Base-by-base conservation (phyloP, 2,329 filamentous ascomycete genomes). In the Akanthomyces muscarius region DNA sequence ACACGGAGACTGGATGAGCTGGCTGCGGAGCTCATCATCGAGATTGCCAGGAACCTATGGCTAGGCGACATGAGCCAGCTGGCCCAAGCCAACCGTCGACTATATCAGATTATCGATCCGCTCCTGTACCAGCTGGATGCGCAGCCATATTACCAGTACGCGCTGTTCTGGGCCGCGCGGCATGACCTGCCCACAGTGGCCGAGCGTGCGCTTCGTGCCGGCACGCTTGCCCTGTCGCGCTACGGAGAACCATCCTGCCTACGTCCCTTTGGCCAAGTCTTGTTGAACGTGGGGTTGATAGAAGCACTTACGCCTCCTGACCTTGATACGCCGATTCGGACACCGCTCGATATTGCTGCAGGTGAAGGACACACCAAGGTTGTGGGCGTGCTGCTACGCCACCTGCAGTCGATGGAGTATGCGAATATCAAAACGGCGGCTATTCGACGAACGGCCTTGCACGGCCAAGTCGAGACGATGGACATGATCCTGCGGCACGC, bases 1-100 rank as follows among this genome's bases (percentile, higher is more conserved):
- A 11, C 47, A 10, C 36, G 3, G 16, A 21, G 57, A 33, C 51
- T 55, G 1, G 51, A 55, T 28, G 11, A 11, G 13, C 23, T 62
- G 21, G 10, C 59, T 23, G 8, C 44, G 3, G 51, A 62, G 51
- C 59, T 62, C 21, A 21, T 62, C 23, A 11, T 55, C 4, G 41
- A 55, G 8, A 42, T 62, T 16, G 41, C 51, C 33, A 5, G 42
- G 10, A 13, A 42, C 21, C 59, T 62, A 25, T 62, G 59, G 59
- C 59, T 62, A 7, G 42, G 59, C n/a, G 59, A 62, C 51, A 54
- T 62, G 42, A 62, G 59, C 42, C 41, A 28, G 8, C 41, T 62
- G 42, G 59, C 59, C 4, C 50, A 14, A 16, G 25, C 52, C 59
- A 55, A 38, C 51, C 59, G 51, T 8, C 18, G 51, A 11, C 28